phyloP scores from a whole-genome alignment of 2,329 filamentous ascomycete genomes.

The Sclerotinia sclerotiorum region DNA sequence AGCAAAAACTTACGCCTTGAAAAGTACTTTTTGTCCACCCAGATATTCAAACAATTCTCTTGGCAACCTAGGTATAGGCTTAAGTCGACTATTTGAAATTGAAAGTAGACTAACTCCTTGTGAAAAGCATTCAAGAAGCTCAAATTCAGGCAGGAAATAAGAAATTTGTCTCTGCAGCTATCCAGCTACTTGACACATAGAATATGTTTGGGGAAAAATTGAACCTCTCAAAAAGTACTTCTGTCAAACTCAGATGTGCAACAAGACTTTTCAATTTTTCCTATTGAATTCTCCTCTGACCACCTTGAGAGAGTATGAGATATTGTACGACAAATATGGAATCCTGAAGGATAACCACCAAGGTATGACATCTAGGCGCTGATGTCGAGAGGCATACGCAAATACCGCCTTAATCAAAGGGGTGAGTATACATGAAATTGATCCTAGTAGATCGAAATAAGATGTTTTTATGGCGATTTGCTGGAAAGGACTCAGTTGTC shows the following conservation, averaged over 20 bases:
- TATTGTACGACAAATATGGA: neutral
- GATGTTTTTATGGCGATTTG: neutral
- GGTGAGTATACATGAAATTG: neutral
- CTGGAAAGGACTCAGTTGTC: neutral
- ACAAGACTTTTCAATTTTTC: neutral
- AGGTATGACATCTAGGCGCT: neutral
- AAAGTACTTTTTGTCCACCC: neutral
- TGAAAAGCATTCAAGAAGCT: neutral
- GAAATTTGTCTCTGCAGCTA: neutral
- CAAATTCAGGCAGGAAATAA: neutral
- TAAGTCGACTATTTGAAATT: rapidly evolving
- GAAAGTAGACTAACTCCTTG: neutral
- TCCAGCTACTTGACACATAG: neutral
- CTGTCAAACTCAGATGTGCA: neutral
- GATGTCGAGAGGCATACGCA: neutral
- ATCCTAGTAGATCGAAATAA: neutral
- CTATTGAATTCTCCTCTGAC: neutral
- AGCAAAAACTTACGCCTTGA: neutral
- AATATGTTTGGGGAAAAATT: neutral
- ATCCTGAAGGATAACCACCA: neutral
- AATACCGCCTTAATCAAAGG: neutral
- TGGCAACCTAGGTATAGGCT: no score
- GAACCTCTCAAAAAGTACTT: neutral
- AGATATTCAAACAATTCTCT: neutral
- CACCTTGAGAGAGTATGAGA: no score